A percentile compares a stretch with the other conserved stretches of the same genome.
Conservation (phyloP, 441 rosid species). For the Cnidoscolus chayamansa region DNA sequence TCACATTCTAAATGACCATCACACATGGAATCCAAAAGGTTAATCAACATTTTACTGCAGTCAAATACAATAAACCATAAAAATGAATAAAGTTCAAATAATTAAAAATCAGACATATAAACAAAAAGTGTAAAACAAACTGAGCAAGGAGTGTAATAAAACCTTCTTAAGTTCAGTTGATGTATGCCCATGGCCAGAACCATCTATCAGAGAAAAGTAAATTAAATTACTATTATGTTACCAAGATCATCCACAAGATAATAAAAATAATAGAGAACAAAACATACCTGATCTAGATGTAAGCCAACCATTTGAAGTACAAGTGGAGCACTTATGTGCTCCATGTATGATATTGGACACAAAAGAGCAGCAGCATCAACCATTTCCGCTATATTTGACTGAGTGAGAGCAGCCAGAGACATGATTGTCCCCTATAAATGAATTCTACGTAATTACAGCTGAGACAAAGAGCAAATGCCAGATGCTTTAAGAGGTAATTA, state of each 20-base stretch:
- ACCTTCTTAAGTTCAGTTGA: conserved; percentile 90
- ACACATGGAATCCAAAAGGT: conserved; percentile 70
- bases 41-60: conserved; percentile 53
- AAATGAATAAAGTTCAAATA: background rate
- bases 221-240: conserved; percentile 19
- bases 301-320: conserved; percentile 71
- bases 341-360: conserved; percentile 84
- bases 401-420: conserved; percentile 84
- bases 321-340: conserved; percentile 71
- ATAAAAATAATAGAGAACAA: conserved; percentile 2
- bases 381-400: conserved; percentile 60
- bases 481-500: conserved; percentile 1
- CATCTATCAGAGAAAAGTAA: conserved; percentile 44
- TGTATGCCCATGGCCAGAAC: conserved; percentile 75
- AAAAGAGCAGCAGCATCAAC: conserved; percentile 93
- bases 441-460: conserved; percentile 12
- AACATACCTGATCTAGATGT: conserved; percentile 85
- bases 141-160: background rate
- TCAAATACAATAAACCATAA: conserved; percentile 5
- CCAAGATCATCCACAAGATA: conserved; percentile 19
- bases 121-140: background rate
- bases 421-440: conserved; percentile 73
- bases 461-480: conserved; percentile 5
- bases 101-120: background rate
- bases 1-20: conserved; percentile 59